Conservation (phyloP, 2,329 filamentous ascomycete species). For the Talaromyces rugulosus region DNA sequence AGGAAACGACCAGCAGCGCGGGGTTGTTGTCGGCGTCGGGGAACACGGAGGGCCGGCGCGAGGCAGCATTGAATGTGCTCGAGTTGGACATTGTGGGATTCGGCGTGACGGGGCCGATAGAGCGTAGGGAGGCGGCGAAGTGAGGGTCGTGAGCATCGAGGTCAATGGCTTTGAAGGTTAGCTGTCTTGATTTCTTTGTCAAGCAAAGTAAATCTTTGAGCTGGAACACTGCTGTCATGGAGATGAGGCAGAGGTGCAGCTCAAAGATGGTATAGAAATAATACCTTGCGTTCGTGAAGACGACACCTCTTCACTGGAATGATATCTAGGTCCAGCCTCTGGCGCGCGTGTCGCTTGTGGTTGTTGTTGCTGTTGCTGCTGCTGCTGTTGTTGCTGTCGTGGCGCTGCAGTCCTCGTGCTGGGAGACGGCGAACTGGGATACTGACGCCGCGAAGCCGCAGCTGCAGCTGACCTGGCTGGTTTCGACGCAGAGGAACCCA, state of each 20-base stretch:
- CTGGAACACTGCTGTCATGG: neutral
- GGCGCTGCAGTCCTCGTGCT: conserved; percentile 25
- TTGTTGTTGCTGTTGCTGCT: conserved; percentile 1
- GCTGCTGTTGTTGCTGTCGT: conserved; percentile 7
- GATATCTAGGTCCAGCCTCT: conserved; percentile 27
- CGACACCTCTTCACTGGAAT: conserved; percentile 32
- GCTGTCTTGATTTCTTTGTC: neutral
- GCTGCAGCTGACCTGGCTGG: conserved; percentile 47
- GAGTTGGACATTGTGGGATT: conserved; percentile 54
- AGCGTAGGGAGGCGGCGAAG: conserved; percentile 76
- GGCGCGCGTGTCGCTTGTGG: conserved; percentile 9
- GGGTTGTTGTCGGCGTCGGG: conserved; percentile 51
- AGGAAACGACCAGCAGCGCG: conserved; percentile 50
- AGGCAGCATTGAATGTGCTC: conserved; percentile 42
- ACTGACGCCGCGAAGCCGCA: conserved; percentile 50
- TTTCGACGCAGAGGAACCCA: conserved; percentile 60
- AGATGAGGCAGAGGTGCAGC: neutral
- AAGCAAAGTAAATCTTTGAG: neutral
- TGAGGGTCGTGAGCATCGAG: conserved; percentile 58
- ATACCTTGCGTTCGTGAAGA: conserved; percentile 31
- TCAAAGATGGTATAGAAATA: neutral
- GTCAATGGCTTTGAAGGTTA: conserved; percentile 47
- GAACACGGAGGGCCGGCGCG: conserved; percentile 29
- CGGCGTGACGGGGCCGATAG: conserved; percentile 55
- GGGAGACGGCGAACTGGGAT: conserved; percentile 47